Evolutionary conservation across 2,329 filamentous ascomycete genomes (phyloP).

Genomic region (Cytospora chrysosperma): DNA sequence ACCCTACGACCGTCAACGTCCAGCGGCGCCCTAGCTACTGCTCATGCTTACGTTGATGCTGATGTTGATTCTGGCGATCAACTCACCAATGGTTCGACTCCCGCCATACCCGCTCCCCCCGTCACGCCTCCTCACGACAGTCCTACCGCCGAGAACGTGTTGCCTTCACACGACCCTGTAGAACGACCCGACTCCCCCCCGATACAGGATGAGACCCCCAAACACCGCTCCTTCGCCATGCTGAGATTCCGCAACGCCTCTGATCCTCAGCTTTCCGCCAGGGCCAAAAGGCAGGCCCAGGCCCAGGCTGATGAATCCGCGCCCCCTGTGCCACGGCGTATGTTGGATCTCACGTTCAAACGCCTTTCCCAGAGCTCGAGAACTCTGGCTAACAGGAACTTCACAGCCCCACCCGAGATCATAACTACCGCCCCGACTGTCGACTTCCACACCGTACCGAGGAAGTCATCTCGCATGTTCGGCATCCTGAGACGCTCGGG

Average conservation of each 20-base stretch:
- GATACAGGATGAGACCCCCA: slow-evolving; percentile 54
- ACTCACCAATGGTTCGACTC: slow-evolving; percentile 24
- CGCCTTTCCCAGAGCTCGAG: background rate
- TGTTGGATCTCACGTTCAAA: slow-evolving; percentile 26
- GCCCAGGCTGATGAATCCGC: slow-evolving; percentile 52
- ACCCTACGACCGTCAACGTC: slow-evolving; percentile 18
- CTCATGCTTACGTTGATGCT: slow-evolving; percentile 29
- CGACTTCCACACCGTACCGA: slow-evolving; percentile 53
- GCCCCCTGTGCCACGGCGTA: slow-evolving; percentile 59
- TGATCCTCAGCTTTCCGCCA: slow-evolving; percentile 80
- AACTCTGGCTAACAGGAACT: slow-evolving; percentile 27
- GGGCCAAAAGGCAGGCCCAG: slow-evolving; percentile 64
- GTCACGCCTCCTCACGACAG: slow-evolving; percentile 33
- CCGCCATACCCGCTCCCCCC: slow-evolving; percentile 32
- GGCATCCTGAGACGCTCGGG: slow-evolving; percentile 53
- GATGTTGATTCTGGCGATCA: slow-evolving; percentile 24
- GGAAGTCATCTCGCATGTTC: slow-evolving; percentile 55
- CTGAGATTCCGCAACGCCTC: slow-evolving; percentile 89
- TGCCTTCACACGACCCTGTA: slow-evolving; percentile 28
- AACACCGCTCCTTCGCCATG: slow-evolving; percentile 64
- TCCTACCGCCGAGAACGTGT: slow-evolving; percentile 28
- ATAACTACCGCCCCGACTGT: slow-evolving; percentile 89
- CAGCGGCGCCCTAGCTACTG: slow-evolving; percentile 27
- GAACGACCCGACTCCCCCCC: slow-evolving; percentile 48
- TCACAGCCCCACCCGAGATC: slow-evolving; percentile 62